Conservation (phyloP, 116 monocot genomes). For the Dioscorea cayenensis region DNA sequence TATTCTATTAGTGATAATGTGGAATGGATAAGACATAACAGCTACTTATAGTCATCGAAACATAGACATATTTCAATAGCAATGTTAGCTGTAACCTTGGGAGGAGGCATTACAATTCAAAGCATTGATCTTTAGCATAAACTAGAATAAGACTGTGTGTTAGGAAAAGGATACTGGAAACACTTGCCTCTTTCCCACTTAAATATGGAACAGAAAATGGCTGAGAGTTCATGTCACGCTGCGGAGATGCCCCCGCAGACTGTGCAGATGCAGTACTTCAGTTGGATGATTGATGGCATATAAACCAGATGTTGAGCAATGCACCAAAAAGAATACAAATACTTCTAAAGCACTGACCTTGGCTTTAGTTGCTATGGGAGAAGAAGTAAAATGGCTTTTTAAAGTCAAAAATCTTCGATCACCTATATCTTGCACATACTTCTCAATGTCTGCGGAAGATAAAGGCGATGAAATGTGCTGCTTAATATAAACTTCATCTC, state of each 20-base stretch:
- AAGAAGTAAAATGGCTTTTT: constrained; percentile 22
- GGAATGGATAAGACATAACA: no score
- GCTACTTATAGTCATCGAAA: no score
- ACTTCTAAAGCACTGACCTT: constrained; percentile 22
- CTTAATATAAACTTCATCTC: constrained; percentile 89
- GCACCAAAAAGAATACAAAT: background rate
- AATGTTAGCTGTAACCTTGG: no score
- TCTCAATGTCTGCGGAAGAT: constrained; percentile 57
- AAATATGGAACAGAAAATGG: constrained; percentile 30
- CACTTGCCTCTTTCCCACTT: constrained; percentile 52
- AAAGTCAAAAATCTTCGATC: constrained; percentile 63
- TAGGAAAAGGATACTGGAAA: background rate
- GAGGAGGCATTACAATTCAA: background rate
- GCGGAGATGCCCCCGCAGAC: constrained; percentile 17
- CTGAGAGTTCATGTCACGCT: constrained; percentile 15
- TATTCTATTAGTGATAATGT: no score
- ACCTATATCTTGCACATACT: constrained; percentile 76
- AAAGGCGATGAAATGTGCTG: constrained; percentile 78
- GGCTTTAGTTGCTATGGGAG: constrained; percentile 24
- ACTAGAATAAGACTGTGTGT: background rate
- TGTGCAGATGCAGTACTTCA: constrained; percentile 15
- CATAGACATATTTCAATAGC: no score
- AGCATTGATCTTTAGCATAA: background rate
- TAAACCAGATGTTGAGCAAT: background rate
- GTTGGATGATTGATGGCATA: background rate